Conservation (phyloP, 169 alveolate genomes). For the Plasmodium relictum region DNA sequence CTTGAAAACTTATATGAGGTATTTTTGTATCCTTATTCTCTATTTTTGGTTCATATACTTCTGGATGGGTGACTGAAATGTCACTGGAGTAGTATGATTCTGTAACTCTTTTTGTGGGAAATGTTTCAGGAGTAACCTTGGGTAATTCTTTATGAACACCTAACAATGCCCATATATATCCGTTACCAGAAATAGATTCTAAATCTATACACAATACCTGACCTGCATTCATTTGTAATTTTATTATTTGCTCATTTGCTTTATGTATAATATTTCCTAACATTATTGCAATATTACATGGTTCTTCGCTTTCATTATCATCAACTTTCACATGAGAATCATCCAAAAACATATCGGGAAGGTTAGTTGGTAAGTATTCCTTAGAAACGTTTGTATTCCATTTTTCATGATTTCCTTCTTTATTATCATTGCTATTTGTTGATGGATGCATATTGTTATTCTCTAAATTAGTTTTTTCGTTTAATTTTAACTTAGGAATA, state of each 20-base stretch:
- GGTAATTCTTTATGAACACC: slow-evolving; percentile 36
- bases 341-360: not conserved
- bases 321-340: slow-evolving; percentile 3
- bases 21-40: not conserved
- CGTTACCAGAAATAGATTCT: slow-evolving; percentile 41
- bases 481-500: too few relatives aligned
- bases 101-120: slow-evolving; percentile 44
- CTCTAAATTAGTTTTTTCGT: too few relatives aligned
- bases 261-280: slow-evolving; percentile 42
- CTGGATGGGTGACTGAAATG: slow-evolving; percentile 59
- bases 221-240: not conserved
- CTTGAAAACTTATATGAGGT: too few relatives aligned
- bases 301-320: slow-evolving; percentile 12
- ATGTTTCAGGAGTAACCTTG: slow-evolving; percentile 11
- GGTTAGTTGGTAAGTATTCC: slow-evolving; percentile 1
- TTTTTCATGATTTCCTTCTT: not conserved
- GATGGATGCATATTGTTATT: too few relatives aligned
- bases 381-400: not conserved
- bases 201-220: slow-evolving; percentile 29
- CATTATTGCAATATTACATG: slow-evolving; percentile 15
- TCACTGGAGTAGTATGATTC: slow-evolving; percentile 23
- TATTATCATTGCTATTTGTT: too few relatives aligned
- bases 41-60: not conserved
- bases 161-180: slow-evolving; percentile 46
- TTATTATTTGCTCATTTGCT: slow-evolving; percentile 15